These are phyloP conservation scores for Wickerhamomyces mucosus DNA, from an alignment of 805 yeast genomes.

Conservation along the genomic window DNA sequence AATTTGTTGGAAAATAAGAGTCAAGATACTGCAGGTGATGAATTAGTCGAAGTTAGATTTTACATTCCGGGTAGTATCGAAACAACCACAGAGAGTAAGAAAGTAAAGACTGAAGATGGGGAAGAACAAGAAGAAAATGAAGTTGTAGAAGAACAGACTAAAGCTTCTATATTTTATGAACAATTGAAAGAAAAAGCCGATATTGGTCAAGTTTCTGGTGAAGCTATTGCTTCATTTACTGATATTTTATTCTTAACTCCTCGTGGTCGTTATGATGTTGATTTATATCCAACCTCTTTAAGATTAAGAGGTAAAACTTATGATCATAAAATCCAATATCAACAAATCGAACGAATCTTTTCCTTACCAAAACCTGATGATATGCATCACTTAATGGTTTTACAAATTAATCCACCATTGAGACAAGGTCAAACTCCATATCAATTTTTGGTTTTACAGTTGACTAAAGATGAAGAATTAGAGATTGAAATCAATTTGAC, in stretches of 20 bases:
- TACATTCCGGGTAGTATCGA: conserved; percentile 81
- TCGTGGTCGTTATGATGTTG: conserved; percentile 97
- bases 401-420: conserved; percentile 93
- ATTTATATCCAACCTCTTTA: conserved; percentile 79
- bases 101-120: conserved; percentile 14
- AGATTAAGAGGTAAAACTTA: conserved; percentile 95
- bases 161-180: conserved; percentile 84
- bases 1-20: conserved; percentile 46
- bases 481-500: conserved; percentile 82
- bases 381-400: conserved; percentile 73
- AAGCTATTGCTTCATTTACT: conserved; percentile 85
- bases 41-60: conserved; percentile 87
- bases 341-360: conserved; percentile 83
- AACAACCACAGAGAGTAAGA: conserved; percentile 20
- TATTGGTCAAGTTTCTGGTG: conserved; percentile 90
- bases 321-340: conserved; percentile 89
- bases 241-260: conserved; percentile 92
- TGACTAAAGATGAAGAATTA: conserved; percentile 80
- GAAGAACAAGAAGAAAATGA: conserved; percentile 29
- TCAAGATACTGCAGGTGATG: conserved; percentile 78
- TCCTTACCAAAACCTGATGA: conserved; percentile 94
- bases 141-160: conserved; percentile 40
- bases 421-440: conserved; percentile 98
- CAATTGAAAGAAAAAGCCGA: conserved; percentile 88
- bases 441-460: conserved; percentile 85